A percentile compares a stretch with the other conserved stretches of the same genome.
Conservation (phyloP, 1,284 basidiomycete species). For the Somion occarium region DNA sequence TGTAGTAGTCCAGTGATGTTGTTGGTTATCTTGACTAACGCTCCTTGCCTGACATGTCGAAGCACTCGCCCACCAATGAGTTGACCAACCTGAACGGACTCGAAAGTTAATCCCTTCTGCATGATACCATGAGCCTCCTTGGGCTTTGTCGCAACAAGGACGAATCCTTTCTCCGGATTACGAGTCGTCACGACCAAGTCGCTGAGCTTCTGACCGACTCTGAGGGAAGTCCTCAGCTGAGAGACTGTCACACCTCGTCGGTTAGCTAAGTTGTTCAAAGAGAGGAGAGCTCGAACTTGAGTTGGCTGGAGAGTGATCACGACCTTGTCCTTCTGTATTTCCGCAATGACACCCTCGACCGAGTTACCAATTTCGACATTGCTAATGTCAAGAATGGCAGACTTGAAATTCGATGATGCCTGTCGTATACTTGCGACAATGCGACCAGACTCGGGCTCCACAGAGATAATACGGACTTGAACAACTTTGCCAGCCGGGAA, state of each 20-base stretch:
- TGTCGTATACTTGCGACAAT: slow-evolving; percentile 89
- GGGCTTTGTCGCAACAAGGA: slow-evolving; percentile 78
- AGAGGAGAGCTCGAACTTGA: slow-evolving; percentile 77
- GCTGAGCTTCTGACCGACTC: slow-evolving; percentile 69
- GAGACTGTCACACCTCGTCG: slow-evolving; percentile 63
- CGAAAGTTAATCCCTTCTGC: slow-evolving; percentile 58
- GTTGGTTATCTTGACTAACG: slow-evolving; percentile 70
- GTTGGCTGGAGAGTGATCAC: slow-evolving; percentile 71
- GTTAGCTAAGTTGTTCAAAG: slow-evolving; percentile 86
- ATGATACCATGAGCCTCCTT: slow-evolving; percentile 44
- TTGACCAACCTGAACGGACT: slow-evolving; percentile 67
- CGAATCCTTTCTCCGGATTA: slow-evolving; percentile 82
- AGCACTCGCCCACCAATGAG: slow-evolving; percentile 75
- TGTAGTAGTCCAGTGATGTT: slow-evolving; percentile 73
- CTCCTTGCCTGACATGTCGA: slow-evolving; percentile 62
- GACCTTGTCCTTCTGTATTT: slow-evolving; percentile 83
- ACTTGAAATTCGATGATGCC: slow-evolving; percentile 54
- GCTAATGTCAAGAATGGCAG: slow-evolving; percentile 56
- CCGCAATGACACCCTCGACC: slow-evolving; percentile 66
- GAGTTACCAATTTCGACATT: slow-evolving; percentile 73
- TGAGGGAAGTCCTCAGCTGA: slow-evolving; percentile 66
- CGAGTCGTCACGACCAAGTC: slow-evolving; percentile 88
- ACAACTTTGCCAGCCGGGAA: slow-evolving; percentile 83
- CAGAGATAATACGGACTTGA: slow-evolving; percentile 80
- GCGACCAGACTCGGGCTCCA: slow-evolving; percentile 58